A percentile compares a stretch with the other conserved stretches of the same genome.
These are phyloP conservation scores for Fremontodendron californicum DNA, from an alignment of 345 rosid genomes.

Conservation along the genomic window DNA sequence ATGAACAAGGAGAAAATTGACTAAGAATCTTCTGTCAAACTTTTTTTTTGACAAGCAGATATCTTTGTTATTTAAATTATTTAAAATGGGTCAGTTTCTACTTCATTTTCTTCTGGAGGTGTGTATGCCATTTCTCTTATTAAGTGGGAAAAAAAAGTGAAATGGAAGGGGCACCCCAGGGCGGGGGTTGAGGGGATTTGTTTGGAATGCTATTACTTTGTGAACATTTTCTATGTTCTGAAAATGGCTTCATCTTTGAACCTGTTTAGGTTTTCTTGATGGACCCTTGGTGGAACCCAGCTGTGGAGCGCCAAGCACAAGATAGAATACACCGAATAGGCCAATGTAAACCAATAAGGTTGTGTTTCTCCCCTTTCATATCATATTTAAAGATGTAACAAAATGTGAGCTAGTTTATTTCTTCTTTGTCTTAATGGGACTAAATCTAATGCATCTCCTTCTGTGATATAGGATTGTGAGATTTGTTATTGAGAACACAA, in stretches of 20 bases:
- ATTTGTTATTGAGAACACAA: constrained; percentile 83
- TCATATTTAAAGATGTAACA: not conserved
- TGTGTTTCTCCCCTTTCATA: not conserved
- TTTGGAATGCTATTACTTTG: not conserved
- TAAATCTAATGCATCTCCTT: constrained; percentile 2
- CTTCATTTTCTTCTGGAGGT: not conserved
- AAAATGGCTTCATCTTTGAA: constrained; percentile 2
- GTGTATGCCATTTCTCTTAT: not conserved
- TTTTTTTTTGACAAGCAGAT: not conserved
- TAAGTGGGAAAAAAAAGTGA: not conserved
- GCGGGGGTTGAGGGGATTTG: not conserved
- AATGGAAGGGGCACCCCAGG: not conserved
- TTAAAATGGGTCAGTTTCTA: not conserved
- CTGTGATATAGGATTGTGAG: constrained; percentile 58
- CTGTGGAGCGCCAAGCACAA: constrained; percentile 94
- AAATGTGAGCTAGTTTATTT: not conserved
- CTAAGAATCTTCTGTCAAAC: not conserved
- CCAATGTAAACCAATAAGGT: constrained; percentile 98
- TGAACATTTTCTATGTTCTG: not conserved
- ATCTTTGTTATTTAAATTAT: not conserved
- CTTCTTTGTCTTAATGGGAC: constrained; percentile 4
- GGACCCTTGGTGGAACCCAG: constrained; percentile 99
- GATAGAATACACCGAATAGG: constrained; percentile 98
- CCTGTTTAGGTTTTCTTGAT: constrained; percentile 76
- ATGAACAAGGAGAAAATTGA: not conserved